Conservation (phyloP, 2,329 filamentous ascomycete genomes). For the Acrocalymma vagum region DNA sequence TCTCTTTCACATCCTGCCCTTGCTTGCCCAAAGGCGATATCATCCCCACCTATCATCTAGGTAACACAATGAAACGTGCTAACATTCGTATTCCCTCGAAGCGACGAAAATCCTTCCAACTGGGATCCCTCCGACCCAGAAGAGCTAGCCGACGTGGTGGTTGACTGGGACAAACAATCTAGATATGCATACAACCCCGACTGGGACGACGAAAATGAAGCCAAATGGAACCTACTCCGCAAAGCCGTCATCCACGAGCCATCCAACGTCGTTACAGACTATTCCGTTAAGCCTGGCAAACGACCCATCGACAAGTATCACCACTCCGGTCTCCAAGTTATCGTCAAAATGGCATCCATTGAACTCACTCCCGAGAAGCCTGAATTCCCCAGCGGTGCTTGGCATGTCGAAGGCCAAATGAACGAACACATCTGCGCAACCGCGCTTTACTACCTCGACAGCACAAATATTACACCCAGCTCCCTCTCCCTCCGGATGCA, state of each 20-base stretch:
- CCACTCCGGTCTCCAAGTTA: slow-evolving; percentile 61
- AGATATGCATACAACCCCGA: slow-evolving; percentile 4
- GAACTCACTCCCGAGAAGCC: slow-evolving; percentile 67
- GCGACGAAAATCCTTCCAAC: slow-evolving; percentile 20
- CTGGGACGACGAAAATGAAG: slow-evolving; percentile 8
- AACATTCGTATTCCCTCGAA: slow-evolving; percentile 1
- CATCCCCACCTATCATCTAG: no score
- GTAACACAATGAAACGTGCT: slow-evolving; percentile 10
- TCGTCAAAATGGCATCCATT: slow-evolving; percentile 69
- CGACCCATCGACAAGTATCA: slow-evolving; percentile 21
- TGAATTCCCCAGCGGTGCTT: slow-evolving; percentile 60
- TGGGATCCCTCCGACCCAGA: slow-evolving; percentile 20
- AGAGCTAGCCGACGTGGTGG: slow-evolving; percentile 11
- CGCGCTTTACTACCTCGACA: slow-evolving; percentile 69
- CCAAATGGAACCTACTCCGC: slow-evolving; percentile 24
- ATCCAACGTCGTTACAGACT: slow-evolving; percentile 20
- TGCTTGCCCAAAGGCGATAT: neutral
- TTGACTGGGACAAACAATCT: slow-evolving; percentile 9
- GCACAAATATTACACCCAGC: slow-evolving; percentile 63
- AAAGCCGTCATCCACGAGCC: slow-evolving; percentile 24
- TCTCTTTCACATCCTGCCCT: no score
- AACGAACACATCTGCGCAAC: slow-evolving; percentile 73
- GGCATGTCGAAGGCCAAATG: slow-evolving; percentile 59
- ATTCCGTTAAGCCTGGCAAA: slow-evolving; percentile 13
- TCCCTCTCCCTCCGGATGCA: slow-evolving; percentile 32